Evolutionary conservation across 495 filamentous ascomycete species (phyloP).

Genomic region (Trypethelium eluteriae): DNA sequence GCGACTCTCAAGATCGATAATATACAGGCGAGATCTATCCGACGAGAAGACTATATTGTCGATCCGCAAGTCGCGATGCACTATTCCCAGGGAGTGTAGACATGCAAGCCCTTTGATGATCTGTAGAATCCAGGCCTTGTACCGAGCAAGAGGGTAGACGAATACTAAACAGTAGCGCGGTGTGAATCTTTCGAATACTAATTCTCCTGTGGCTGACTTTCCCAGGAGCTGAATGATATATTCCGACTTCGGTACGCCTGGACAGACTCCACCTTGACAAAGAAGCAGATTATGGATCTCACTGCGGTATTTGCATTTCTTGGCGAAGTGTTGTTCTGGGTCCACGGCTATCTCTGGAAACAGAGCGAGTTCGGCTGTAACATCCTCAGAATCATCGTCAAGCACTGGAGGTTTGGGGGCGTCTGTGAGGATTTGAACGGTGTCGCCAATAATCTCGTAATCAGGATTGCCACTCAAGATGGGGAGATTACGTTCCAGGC

Average conservation of each 20-base stretch:
- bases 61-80: slow-evolving; percentile 31
- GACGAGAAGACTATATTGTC: slow-evolving; percentile 28
- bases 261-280: slow-evolving; percentile 30
- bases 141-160: slow-evolving; percentile 3
- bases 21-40: slow-evolving; percentile 21
- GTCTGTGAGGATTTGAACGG: slow-evolving; percentile 18
- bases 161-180: slow-evolving; percentile 5
- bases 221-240: slow-evolving; percentile 29
- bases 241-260: slow-evolving; percentile 21
- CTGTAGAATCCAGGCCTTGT: slow-evolving; percentile 26
- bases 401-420: slow-evolving; percentile 8
- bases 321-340: slow-evolving; percentile 28
- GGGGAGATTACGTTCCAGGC: slow-evolving; percentile 25
- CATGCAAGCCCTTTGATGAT: slow-evolving; percentile 19
- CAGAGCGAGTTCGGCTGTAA: slow-evolving; percentile 14
- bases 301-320: slow-evolving; percentile 31
- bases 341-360: slow-evolving; percentile 28
- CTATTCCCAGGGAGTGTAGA: slow-evolving; percentile 29
- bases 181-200: slow-evolving; percentile 27
- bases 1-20: slow-evolving; percentile 31
- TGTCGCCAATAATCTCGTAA: slow-evolving; percentile 27
- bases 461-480: neutral
- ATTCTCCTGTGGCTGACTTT: slow-evolving; percentile 22
- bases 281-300: slow-evolving; percentile 31
- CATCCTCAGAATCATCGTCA: slow-evolving; percentile 29